Percentiles rank a stretch among this genome's conserved stretches.
Conservation (phyloP, 2,329 filamentous ascomycete genomes). For the Ambrosiella cleistominuta region DNA sequence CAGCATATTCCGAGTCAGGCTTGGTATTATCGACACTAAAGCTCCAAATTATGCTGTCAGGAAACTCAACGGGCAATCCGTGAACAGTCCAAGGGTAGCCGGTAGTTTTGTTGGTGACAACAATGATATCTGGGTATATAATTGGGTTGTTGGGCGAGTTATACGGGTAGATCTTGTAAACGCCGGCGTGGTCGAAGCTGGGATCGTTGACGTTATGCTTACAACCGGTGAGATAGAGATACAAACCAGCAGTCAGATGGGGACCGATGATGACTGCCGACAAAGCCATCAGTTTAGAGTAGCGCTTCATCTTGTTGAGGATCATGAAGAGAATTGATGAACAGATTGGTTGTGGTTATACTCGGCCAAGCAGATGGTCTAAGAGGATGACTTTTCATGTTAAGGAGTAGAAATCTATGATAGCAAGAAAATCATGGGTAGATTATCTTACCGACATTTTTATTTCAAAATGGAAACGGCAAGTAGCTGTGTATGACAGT, state of each 20-base stretch:
- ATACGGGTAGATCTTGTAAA: constrained; percentile 2
- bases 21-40: constrained; percentile 4
- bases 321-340: too few relatives aligned
- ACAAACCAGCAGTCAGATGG: neutral
- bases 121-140: neutral
- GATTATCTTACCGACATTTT: too few relatives aligned
- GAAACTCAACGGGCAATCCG: constrained; percentile 6
- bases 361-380: too few relatives aligned
- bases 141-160: neutral
- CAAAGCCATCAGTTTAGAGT: too few relatives aligned
- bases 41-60: constrained; percentile 3
- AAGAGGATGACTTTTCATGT: too few relatives aligned
- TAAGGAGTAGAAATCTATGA: too few relatives aligned
- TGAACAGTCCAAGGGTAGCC: constrained; percentile 5
- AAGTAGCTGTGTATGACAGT: neutral
- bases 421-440: too few relatives aligned
- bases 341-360: too few relatives aligned
- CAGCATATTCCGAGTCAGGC: constrained; percentile 5
- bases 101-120: neutral
- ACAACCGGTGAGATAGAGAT: constrained; percentile 3
- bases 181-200: constrained; percentile 2
- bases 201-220: neutral
- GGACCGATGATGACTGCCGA: neutral
- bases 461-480: neutral
- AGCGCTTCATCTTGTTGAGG: too few relatives aligned